These are phyloP conservation scores for Aspergillus leporis DNA, from an alignment of 495 filamentous ascomycete genomes.

Conservation along the genomic window DNA sequence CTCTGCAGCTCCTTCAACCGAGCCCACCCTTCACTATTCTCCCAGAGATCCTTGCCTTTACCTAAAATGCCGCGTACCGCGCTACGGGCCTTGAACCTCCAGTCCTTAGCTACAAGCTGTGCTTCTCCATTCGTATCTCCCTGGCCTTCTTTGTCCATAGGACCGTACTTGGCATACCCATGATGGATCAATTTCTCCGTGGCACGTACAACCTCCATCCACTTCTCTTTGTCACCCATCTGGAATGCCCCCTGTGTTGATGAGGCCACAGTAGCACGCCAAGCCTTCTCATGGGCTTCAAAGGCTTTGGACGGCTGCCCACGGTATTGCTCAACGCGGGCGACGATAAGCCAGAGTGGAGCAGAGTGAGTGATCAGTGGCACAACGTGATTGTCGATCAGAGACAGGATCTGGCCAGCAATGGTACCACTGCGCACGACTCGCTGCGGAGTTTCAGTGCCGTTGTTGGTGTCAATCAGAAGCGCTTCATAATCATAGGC, in stretches of 20 bases:
- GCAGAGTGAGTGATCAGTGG: conserved; percentile 82
- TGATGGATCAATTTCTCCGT: conserved; percentile 49
- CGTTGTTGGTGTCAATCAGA: conserved; percentile 26
- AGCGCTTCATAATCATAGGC: conserved; percentile 44
- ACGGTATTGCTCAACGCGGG: conserved; percentile 69
- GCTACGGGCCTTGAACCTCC: conserved; percentile 86
- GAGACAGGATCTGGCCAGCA: conserved; percentile 59
- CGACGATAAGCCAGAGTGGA: conserved; percentile 72
- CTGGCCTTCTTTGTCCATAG: conserved; percentile 39
- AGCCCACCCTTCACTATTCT: conserved; percentile 70
- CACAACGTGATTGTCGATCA: conserved; percentile 69
- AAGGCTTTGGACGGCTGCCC: conserved; percentile 68
- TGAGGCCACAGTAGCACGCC: conserved; percentile 64
- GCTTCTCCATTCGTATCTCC: conserved; percentile 27
- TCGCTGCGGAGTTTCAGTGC: conserved; percentile 14
- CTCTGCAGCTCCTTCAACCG: conserved; percentile 53
- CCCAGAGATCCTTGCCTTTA: conserved; percentile 81
- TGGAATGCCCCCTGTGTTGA: conserved; percentile 50
- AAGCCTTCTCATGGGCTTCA: conserved; percentile 83
- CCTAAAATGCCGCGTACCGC: conserved; percentile 79
- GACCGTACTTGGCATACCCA: conserved; percentile 50
- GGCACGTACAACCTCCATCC: conserved; percentile 48
- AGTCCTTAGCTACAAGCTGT: conserved; percentile 54
- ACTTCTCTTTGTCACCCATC: conserved; percentile 49
- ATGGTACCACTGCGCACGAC: conserved; percentile 47